Conservation (phyloP, 2,329 filamentous ascomycete genomes). For the Hypoxylon sp. region DNA sequence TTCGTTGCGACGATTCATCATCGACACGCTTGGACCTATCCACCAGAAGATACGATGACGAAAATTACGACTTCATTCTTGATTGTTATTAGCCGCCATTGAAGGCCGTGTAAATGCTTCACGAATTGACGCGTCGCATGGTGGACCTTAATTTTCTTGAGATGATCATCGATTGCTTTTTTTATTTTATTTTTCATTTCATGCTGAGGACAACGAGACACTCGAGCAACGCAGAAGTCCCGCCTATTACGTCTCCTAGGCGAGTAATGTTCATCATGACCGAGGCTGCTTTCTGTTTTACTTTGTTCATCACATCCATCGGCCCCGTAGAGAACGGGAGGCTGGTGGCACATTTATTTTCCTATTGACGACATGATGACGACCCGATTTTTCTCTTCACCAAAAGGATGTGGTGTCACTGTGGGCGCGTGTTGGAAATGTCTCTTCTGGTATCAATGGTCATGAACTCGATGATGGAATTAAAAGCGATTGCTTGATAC, state of each 20-base stretch:
- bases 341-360: conserved; percentile 46
- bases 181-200: conserved; percentile 28
- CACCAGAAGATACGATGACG: conserved; percentile 49
- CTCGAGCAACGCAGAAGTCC: conserved; percentile 43
- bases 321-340: conserved; percentile 38
- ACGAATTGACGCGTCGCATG: conserved; percentile 48
- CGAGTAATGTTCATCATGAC: conserved; percentile 48
- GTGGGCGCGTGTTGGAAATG: conserved; percentile 49
- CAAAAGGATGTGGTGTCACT: conserved; percentile 52
- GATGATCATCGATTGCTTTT: conserved; percentile 37
- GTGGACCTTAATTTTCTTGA: conserved; percentile 46
- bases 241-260: conserved; percentile 47
- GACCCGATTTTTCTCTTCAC: conserved; percentile 48
- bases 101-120: conserved; percentile 48
- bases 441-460: conserved; percentile 51
- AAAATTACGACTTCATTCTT: conserved; percentile 53
- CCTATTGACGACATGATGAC: conserved; percentile 49
- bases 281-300: conserved; percentile 45
- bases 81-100: conserved; percentile 47
- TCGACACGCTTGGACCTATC: conserved; percentile 45
- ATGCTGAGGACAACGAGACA: conserved; percentile 46
- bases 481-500: conserved; percentile 53
- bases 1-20: conserved; percentile 48
- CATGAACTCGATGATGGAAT: conserved; percentile 52
- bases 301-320: conserved; percentile 42